Conservation (phyloP, 805 yeast species). For the Saccharomycopsis sp. region DNA sequence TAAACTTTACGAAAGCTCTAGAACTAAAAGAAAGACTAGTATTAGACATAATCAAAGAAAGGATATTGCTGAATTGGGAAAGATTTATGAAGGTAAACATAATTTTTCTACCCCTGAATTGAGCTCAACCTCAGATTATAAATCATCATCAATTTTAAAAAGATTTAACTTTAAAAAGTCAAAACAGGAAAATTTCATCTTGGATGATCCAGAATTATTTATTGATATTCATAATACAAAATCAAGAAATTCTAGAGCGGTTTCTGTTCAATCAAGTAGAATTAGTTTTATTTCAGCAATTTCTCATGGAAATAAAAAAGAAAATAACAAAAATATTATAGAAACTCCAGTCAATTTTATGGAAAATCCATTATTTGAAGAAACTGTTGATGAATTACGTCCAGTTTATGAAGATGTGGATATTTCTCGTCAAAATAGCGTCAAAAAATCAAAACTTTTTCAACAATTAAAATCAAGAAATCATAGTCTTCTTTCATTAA, state of each 20-base stretch:
- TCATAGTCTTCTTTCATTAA: too few species aligned
- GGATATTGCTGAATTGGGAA: not conserved
- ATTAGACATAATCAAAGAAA: not conserved
- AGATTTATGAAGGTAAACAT: not conserved
- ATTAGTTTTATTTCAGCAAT: conserved; percentile 4
- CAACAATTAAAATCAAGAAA: not conserved
- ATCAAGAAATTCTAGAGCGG: not conserved
- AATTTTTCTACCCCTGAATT: not conserved
- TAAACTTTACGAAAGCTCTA: not conserved
- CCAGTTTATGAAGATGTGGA: conserved; percentile 1
- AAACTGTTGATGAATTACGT: not conserved
- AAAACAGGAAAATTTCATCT: not conserved
- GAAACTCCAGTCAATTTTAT: conserved; percentile 2
- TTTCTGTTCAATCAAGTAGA: conserved; percentile 6
- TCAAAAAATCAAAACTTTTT: not conserved
- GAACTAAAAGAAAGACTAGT: not conserved
- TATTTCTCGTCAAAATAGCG: not conserved
- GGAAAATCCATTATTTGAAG: conserved; percentile 2
- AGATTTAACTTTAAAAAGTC: not conserved
- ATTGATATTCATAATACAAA: not conserved
- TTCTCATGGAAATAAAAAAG: not conserved
- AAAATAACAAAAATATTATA: not conserved
- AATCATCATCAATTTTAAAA: not conserved
- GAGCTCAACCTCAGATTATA: not conserved
- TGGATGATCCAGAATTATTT: not conserved